Base-by-base conservation (phyloP, 2,329 filamentous ascomycete species). In the Zalaria obscura region DNA sequence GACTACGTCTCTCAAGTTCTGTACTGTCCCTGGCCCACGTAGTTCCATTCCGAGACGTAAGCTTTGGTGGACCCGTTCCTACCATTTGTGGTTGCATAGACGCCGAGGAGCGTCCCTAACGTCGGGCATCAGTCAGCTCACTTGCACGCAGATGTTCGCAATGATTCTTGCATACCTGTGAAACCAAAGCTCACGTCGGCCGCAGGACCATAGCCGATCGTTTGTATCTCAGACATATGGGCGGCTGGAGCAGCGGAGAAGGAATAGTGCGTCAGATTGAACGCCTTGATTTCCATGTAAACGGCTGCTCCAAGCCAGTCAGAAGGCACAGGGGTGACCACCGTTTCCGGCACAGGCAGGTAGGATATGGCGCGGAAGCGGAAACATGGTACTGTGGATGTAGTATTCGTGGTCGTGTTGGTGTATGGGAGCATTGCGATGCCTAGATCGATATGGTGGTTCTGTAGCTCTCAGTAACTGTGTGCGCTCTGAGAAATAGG, bases 61-160 rank as follows among this genome's bases (percentile, higher is more conserved):
- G 66, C 68, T 3, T 63, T 59, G 28, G 64, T 63, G 2, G 49
- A 59, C 2, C 61, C 64, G 7, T 59, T 52, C 2, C 61, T 61
- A 0, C 69, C 70, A 47, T 75, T 75, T 27, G 57, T 69, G 3
- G 72, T 75, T 34, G 65, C 66, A 50, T 73, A 75, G 1, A 67
- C 60, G 1, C 71, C 72, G 0, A 76, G 45, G 18, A 75, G 54
- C 1, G 64, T 63, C 1, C 71, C 47, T 35, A 31, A 32, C 18
- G 18, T 32, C 29, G 29, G 7, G 29, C 7, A n/a, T 32, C 29
- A 32, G 29, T 32, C 18, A 35, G 7, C 18, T 26, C 27, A 38
- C 36, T 37, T 36, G 33, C 7, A 28, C 31, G 10, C n/a, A 29
- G 11, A 27, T 31, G 28, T 25, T 26, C 25, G 40, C 42, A 18